phyloP scores from a whole-genome alignment of 2,329 filamentous ascomycete species.

The Pseudogymnoascus sp. region DNA sequence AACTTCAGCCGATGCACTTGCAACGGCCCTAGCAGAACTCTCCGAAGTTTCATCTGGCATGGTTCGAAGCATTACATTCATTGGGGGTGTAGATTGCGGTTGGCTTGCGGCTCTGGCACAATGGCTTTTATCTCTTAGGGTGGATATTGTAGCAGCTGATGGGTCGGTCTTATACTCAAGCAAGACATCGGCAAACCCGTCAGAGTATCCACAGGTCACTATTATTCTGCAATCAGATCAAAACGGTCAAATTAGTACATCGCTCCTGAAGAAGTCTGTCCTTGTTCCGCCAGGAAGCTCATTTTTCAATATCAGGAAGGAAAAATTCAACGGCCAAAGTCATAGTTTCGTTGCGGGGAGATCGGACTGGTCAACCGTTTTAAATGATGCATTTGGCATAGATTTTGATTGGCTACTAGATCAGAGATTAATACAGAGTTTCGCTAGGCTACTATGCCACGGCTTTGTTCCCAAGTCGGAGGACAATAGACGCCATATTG shows the following conservation, averaged over 20 bases:
- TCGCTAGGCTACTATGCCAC: background rate
- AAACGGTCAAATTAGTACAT: background rate
- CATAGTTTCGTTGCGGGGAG: background rate
- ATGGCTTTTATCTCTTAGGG: conserved; percentile 15
- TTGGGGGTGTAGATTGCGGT: conserved; percentile 16
- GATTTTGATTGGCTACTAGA: background rate
- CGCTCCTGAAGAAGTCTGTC: background rate
- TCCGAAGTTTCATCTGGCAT: conserved; percentile 9
- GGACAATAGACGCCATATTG: background rate
- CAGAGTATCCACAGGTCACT: background rate
- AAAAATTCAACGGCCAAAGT: background rate
- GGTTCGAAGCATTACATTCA: conserved; percentile 14
- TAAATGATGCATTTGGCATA: background rate
- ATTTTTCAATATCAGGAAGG: background rate
- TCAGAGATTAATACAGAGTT: background rate
- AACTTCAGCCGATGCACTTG: background rate
- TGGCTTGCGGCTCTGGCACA: conserved; percentile 21
- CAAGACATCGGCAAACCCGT: background rate
- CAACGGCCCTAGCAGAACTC: conserved; percentile 8
- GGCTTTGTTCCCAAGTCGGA: background rate
- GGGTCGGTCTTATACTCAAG: background rate
- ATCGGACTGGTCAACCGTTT: background rate
- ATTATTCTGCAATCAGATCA: background rate
- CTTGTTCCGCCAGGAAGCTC: background rate
- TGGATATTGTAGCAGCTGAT: conserved; percentile 8